Evolutionary conservation across 352 stramenopile species (phyloP).

Genomic region (Achlya hypogyna): DNA sequence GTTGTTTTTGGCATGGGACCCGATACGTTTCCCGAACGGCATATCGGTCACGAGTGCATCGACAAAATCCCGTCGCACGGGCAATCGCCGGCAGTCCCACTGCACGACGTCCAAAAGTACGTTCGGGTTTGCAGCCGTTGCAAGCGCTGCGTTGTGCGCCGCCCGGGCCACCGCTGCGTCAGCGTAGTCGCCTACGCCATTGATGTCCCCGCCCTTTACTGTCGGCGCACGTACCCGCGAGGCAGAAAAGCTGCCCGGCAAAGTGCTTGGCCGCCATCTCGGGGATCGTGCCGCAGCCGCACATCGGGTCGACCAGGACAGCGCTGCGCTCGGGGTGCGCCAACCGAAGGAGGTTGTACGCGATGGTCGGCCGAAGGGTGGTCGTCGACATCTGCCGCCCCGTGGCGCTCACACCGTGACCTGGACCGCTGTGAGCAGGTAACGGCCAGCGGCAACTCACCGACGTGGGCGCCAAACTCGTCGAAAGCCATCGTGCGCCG

Average conservation of each 20-base stretch:
- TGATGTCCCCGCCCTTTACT: background rate
- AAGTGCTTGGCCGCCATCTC: slow-evolving; percentile 14
- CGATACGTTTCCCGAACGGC: slow-evolving; percentile 20
- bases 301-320: slow-evolving; percentile 18
- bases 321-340: background rate
- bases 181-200: slow-evolving; percentile 14
- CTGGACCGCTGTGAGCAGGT: background rate
- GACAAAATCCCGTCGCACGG: slow-evolving; percentile 1
- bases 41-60: slow-evolving; percentile 18
- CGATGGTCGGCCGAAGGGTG: slow-evolving; percentile 16
- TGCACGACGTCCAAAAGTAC: slow-evolving; percentile 14
- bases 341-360: slow-evolving; percentile 13
- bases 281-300: slow-evolving; percentile 18
- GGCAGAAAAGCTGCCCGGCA: background rate
- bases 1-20: slow-evolving; percentile 20
- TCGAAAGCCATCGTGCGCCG: slow-evolving; percentile 11
- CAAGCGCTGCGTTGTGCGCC: background rate
- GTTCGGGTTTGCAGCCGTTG: background rate
- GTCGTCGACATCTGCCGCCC: slow-evolving; percentile 14
- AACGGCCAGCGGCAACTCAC: background rate
- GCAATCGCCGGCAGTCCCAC: slow-evolving; percentile 8
- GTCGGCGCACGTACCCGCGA: background rate
- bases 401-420: slow-evolving; percentile 12
- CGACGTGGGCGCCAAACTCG: slow-evolving; percentile 2
- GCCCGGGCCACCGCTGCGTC: slow-evolving; percentile 1